Conservation (phyloP, 2,329 filamentous ascomycete genomes). For the Phialophora verrucosa region DNA sequence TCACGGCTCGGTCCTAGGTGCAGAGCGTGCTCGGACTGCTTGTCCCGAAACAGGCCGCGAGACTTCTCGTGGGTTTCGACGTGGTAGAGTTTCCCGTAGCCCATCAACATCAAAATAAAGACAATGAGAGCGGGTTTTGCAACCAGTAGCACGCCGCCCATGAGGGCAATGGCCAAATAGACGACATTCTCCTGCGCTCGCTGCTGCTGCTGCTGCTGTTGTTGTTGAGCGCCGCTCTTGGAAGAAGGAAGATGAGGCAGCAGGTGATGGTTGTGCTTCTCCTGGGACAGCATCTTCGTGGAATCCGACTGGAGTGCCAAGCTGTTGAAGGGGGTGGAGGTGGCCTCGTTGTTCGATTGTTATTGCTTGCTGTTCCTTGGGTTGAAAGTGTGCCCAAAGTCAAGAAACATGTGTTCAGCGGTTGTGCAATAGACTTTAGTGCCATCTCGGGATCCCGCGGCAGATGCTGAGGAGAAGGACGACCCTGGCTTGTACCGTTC, state of each 20-base stretch:
- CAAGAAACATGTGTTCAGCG: neutral
- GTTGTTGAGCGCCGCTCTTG: neutral
- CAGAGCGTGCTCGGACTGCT: conserved; percentile 9
- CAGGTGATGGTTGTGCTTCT: neutral
- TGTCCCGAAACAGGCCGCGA: neutral
- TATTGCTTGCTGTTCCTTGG: neutral
- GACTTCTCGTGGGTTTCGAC: conserved; percentile 17
- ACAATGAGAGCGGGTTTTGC: conserved; percentile 21
- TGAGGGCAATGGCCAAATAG: conserved; percentile 9
- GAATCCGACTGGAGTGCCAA: neutral
- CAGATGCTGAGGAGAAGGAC: neutral
- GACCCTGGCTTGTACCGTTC: neutral
- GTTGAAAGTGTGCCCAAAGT: neutral
- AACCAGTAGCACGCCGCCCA: conserved; percentile 18
- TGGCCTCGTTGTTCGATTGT: neutral
- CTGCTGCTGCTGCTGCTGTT: neutral
- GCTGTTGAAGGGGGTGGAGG: neutral
- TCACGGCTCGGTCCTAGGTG: conserved; percentile 14
- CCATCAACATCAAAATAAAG: conserved; percentile 11
- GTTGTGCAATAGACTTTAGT: neutral
- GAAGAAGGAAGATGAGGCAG: conserved; percentile 4
- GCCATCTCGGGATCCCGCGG: neutral
- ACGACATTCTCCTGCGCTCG: conserved; percentile 9
- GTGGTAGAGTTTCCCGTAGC: conserved; percentile 23
- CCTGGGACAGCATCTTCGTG: neutral